Conservation (phyloP, 257 asterid species). For the Capsicum chinense region DNA sequence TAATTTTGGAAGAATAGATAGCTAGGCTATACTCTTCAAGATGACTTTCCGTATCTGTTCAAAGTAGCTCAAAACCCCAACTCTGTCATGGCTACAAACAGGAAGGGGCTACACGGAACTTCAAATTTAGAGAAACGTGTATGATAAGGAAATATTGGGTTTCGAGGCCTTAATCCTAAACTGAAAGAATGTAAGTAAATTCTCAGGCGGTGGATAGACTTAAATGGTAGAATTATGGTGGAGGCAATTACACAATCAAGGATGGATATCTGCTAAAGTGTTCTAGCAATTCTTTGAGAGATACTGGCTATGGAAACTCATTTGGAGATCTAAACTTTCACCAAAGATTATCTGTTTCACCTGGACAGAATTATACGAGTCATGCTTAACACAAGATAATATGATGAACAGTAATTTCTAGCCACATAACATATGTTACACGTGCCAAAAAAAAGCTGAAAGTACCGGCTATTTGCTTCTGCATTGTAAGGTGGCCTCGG, state of each 20-base stretch:
- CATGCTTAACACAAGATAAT: not conserved
- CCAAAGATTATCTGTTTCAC: not conserved
- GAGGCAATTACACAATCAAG: not conserved
- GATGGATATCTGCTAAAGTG: not conserved
- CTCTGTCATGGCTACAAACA: not conserved
- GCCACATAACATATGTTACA: not conserved
- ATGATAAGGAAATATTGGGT: not conserved
- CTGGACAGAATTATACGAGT: not conserved
- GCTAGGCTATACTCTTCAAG: conserved; percentile 8
- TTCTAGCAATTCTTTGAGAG: conserved; percentile 5
- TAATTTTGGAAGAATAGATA: not conserved
- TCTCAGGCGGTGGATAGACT: not conserved
- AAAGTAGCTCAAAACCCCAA: not conserved
- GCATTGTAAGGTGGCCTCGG: conserved; percentile 6
- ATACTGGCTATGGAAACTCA: not conserved
- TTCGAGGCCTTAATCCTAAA: not conserved
- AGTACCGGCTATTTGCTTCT: not conserved
- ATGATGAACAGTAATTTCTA: not conserved
- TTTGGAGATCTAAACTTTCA: not conserved
- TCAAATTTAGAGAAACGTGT: not conserved
- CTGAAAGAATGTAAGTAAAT: not conserved
- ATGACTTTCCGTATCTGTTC: not conserved
- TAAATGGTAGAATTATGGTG: not conserved
- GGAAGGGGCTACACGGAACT: not conserved
- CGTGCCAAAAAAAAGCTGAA: conserved; percentile 2